Percentiles rank a stretch among this genome's conserved stretches.
Conservation (phyloP, 345 rosid genomes). For the Triadica sebifera region DNA sequence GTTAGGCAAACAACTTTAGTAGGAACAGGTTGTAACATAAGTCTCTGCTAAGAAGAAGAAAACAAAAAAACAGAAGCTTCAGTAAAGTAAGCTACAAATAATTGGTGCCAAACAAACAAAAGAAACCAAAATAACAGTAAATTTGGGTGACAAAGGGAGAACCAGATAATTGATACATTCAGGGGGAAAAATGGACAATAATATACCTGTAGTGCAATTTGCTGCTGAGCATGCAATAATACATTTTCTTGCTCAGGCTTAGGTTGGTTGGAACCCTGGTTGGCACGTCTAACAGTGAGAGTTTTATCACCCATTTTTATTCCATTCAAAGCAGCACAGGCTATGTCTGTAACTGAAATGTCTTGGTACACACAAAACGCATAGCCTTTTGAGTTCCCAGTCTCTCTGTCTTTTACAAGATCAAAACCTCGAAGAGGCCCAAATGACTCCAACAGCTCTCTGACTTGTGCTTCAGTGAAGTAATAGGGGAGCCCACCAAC, state of each 20-base stretch:
- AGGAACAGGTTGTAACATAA: conserved; percentile 72
- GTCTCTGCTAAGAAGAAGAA: conserved; percentile 46
- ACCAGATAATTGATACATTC: neutral
- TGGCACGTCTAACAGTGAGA: conserved; percentile 91
- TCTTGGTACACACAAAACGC: conserved; percentile 94
- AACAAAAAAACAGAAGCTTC: neutral
- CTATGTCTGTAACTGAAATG: conserved; percentile 89
- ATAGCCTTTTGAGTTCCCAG: conserved; percentile 91
- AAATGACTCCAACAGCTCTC: conserved; percentile 91
- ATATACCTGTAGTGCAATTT: conserved; percentile 89
- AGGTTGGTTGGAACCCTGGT: conserved; percentile 84
- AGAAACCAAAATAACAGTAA: neutral
- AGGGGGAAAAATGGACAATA: neutral
- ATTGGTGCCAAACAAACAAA: neutral
- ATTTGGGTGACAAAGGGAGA: neutral
- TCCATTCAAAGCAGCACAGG: conserved; percentile 93
- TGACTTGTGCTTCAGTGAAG: conserved; percentile 83
- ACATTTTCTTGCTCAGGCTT: conserved; percentile 92
- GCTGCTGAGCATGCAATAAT: conserved; percentile 90
- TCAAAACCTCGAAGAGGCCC: conserved; percentile 86
- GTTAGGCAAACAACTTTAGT: conserved; percentile 88
- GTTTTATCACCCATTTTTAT: conserved; percentile 99
- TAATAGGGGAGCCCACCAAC: conserved; percentile 95
- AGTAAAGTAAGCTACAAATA: neutral
- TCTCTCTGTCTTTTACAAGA: conserved; percentile 89